phyloP scores from a whole-genome alignment of 306 rosid genomes.

The Amphicarpaea edgeworthii region DNA sequence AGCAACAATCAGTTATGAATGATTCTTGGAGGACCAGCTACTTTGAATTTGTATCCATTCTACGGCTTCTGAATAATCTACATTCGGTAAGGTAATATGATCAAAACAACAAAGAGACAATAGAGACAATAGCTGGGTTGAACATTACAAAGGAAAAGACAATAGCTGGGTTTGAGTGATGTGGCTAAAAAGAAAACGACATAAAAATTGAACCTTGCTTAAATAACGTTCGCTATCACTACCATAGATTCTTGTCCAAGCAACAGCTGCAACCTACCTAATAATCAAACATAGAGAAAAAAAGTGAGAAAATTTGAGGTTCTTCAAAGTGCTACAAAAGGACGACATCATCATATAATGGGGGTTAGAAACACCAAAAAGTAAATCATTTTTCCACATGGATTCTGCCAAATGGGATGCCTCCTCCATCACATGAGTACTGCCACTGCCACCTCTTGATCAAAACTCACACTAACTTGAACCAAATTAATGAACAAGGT shows the following conservation, averaged over 20 bases:
- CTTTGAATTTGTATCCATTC: constrained; percentile 61
- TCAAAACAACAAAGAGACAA: constrained; percentile 47
- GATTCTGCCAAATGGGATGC: constrained; percentile 46
- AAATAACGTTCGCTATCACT: constrained; percentile 46
- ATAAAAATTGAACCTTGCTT: constrained; percentile 54
- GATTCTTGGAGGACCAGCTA: constrained; percentile 67
- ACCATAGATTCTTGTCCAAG: constrained; percentile 62
- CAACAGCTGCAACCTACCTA: constrained; percentile 81
- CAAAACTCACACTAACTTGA: constrained; percentile 22
- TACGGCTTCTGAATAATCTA: constrained; percentile 69
- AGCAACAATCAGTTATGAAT: constrained; percentile 61
- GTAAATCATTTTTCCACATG: constrained; percentile 49
- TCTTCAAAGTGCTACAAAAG: constrained; percentile 46
- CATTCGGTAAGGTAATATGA: constrained; percentile 58
- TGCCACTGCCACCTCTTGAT: constrained; percentile 17
- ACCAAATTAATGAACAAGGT: constrained; percentile 40
- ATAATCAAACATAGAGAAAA: constrained; percentile 67
- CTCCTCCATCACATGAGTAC: constrained; percentile 36
- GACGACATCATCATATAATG: constrained; percentile 22
- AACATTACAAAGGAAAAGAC: constrained; percentile 37
- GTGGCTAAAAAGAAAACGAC: not conserved
- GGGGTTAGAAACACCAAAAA: constrained; percentile 65
- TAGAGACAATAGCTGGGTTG: constrained; percentile 11
- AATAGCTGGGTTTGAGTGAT: not conserved
- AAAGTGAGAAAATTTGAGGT: constrained; percentile 46